Conservation (phyloP, 441 rosid species). For the Kokia cookei region DNA sequence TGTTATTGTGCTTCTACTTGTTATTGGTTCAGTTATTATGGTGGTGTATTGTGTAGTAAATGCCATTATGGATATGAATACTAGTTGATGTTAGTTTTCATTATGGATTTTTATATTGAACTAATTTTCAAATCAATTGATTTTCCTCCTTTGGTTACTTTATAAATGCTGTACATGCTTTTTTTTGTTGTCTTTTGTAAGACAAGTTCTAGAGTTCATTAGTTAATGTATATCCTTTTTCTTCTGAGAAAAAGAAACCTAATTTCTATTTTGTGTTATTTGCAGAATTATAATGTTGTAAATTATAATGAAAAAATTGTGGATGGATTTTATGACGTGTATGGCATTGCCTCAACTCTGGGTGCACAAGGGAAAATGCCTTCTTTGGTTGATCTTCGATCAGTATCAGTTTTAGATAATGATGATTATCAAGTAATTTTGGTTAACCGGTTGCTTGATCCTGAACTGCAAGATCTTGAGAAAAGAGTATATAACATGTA, state of each 20-base stretch:
- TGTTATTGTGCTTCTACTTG: background rate
- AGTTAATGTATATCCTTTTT: background rate
- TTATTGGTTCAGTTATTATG: background rate
- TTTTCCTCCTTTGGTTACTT: background rate
- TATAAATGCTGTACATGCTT: background rate
- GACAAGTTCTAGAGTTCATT: background rate
- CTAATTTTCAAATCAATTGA: background rate
- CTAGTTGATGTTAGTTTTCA: background rate
- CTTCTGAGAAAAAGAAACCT: background rate
- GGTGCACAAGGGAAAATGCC: slow-evolving; percentile 76
- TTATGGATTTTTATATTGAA: background rate
- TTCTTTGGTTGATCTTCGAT: slow-evolving; percentile 76
- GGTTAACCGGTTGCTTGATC: slow-evolving; percentile 78
- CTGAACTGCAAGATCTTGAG: slow-evolving; percentile 75
- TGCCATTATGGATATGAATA: background rate
- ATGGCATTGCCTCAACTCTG: slow-evolving; percentile 58
- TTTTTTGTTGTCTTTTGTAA: background rate
- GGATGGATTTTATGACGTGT: slow-evolving; percentile 94
- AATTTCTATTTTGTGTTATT: slow-evolving; percentile 7
- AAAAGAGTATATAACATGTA: slow-evolving; percentile 39
- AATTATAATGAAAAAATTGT: slow-evolving; percentile 75
- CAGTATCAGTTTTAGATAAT: slow-evolving; percentile 55
- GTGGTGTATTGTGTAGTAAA: background rate
- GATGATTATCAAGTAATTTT: slow-evolving; percentile 74
- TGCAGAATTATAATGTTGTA: slow-evolving; percentile 91